Percentiles rank a stretch among this genome's conserved stretches.
phyloP scores from a whole-genome alignment of 768 basidiomycete species.

The Collybiopsis luxurians region DNA sequence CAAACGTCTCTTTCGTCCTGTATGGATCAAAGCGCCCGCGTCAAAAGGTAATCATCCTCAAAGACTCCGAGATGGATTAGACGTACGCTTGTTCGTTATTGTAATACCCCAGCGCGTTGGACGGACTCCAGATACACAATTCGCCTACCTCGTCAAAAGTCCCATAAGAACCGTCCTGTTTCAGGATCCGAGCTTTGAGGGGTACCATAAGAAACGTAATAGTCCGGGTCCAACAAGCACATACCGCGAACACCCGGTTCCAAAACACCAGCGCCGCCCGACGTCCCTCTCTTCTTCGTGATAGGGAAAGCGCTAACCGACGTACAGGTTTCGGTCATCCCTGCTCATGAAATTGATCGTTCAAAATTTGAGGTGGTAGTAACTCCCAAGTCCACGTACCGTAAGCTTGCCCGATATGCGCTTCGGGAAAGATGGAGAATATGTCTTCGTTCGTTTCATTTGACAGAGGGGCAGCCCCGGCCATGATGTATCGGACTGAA shows the following conservation, averaged over 20 bases:
- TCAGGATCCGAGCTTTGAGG: slow-evolving; percentile 36
- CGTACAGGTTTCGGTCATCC: slow-evolving; percentile 66
- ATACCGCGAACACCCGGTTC: slow-evolving; percentile 2
- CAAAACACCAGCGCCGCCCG: slow-evolving; percentile 32
- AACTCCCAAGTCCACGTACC: slow-evolving; percentile 27
- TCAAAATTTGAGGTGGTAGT: not conserved
- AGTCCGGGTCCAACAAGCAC: not conserved
- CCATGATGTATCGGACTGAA: slow-evolving; percentile 46
- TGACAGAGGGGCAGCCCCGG: slow-evolving; percentile 58
- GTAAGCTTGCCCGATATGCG: slow-evolving; percentile 57
- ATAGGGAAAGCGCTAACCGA: slow-evolving; percentile 48
- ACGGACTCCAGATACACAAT: slow-evolving; percentile 43
- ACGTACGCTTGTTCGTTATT: slow-evolving; percentile 63
- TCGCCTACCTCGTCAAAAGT: slow-evolving; percentile 45
- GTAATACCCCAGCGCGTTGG: slow-evolving; percentile 41
- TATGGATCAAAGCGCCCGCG: too few species aligned
- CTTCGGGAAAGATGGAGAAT: slow-evolving; percentile 47
- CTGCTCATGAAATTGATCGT: too few species aligned
- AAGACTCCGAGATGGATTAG: slow-evolving; percentile 12
- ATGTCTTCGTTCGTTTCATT: slow-evolving; percentile 50
- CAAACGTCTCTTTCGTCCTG: slow-evolving; percentile 68
- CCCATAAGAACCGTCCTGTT: slow-evolving; percentile 42
- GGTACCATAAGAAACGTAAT: not conserved
- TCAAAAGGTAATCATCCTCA: slow-evolving; percentile 1
- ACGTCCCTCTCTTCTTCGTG: slow-evolving; percentile 43